A percentile compares a stretch with the other conserved stretches of the same genome.
These are phyloP conservation scores for Cairneyella variabilis DNA, from an alignment of 495 filamentous ascomycete genomes.

Conservation along the genomic window DNA sequence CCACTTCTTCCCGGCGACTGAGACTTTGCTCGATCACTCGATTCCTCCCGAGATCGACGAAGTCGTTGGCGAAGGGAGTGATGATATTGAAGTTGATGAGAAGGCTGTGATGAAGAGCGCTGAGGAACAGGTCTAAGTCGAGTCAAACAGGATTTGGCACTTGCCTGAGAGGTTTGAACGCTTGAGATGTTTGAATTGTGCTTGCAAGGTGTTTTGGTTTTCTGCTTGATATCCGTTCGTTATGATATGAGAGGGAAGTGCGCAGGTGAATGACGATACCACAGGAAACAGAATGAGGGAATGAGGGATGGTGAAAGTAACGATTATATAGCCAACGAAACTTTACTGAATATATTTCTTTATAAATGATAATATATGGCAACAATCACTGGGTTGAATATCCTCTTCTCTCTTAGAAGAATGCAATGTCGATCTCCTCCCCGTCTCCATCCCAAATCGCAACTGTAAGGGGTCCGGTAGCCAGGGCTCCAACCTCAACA, in stretches of 20 bases:
- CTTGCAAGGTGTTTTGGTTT: too few species aligned
- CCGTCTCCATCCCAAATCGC: constrained; percentile 3
- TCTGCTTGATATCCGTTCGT: too few species aligned
- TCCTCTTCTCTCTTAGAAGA: constrained; percentile 3
- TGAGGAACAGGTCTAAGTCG: constrained; percentile 15
- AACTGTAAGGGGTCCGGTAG: constrained; percentile 1
- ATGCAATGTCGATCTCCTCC: constrained; percentile 8
- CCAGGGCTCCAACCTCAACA: constrained; percentile 2
- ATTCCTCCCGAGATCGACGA: constrained; percentile 14
- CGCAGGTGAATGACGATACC: too few species aligned
- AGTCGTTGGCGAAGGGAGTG: constrained; percentile 13
- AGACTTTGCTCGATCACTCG: constrained; percentile 28
- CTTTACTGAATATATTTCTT: too few species aligned
- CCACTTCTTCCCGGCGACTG: constrained; percentile 33
- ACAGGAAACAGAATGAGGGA: too few species aligned
- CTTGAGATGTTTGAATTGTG: too few species aligned
- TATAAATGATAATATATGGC: neutral
- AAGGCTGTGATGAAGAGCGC: constrained; percentile 15
- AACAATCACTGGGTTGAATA: neutral
- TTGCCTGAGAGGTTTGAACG: neutral
- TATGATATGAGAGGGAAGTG: too few species aligned
- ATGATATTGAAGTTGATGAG: constrained; percentile 5
- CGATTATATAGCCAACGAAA: too few species aligned
- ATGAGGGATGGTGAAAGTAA: too few species aligned
- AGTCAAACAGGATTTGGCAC: too few species aligned